Conservation (phyloP, 345 rosid species). For the Gossypium herbaceum region DNA sequence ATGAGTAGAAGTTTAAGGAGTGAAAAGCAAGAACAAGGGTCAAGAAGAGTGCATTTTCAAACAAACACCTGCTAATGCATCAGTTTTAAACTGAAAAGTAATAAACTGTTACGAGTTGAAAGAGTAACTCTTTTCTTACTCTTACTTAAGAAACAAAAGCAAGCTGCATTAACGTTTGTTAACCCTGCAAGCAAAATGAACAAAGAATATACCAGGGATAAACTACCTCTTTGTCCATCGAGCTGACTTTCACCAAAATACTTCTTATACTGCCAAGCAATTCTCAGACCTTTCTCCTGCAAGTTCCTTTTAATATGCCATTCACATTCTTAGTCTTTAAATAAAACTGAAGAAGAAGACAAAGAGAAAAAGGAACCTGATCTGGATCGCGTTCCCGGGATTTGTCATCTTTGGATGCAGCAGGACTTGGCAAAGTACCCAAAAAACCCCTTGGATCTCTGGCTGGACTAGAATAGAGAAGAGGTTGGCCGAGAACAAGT, state of each 20-base stretch:
- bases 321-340: conserved; percentile 11
- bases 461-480: conserved; percentile 78
- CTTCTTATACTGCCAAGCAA: conserved; percentile 18
- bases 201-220: neutral
- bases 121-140: neutral
- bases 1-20: neutral
- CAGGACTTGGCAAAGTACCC: conserved; percentile 84
- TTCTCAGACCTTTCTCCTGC: conserved; percentile 16
- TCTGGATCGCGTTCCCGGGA: conserved; percentile 35
- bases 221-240: conserved; percentile 8
- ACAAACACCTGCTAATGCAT: neutral
- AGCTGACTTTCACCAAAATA: conserved; percentile 11
- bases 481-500: conserved; percentile 74
- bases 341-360: neutral
- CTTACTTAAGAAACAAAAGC: neutral
- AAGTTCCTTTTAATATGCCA: conserved; percentile 6
- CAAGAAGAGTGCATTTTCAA: neutral
- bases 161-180: neutral
- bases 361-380: conserved; percentile 37
- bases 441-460: conserved; percentile 77
- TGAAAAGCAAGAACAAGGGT: neutral
- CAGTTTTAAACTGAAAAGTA: neutral
- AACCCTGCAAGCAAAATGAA: neutral
- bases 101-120: neutral
- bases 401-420: conserved; percentile 57